Evolutionary conservation across 2,329 filamentous ascomycete genomes (phyloP).

Genomic region (Xylariaceae sp.): DNA sequence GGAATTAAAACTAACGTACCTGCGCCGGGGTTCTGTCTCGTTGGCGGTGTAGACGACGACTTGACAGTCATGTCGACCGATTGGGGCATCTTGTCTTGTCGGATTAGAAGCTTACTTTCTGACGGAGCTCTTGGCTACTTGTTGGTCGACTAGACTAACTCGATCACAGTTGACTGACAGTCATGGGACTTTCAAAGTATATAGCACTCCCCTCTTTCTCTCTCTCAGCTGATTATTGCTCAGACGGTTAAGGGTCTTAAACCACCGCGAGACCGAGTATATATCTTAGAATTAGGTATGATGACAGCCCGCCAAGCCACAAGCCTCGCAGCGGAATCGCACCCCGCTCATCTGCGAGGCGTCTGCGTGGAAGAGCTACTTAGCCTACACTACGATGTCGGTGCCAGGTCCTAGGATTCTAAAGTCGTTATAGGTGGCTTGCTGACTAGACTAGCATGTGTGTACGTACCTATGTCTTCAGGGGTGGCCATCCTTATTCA

Average conservation of each 20-base stretch:
- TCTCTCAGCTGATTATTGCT: constrained; percentile 3
- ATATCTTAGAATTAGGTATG: constrained; percentile 19
- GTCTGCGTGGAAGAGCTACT: constrained; percentile 5
- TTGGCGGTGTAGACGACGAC: constrained; percentile 15
- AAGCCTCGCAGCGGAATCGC: constrained; percentile 8
- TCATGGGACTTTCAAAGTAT: constrained; percentile 2
- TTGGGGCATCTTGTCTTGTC: constrained; percentile 22
- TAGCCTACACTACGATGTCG: constrained; percentile 13
- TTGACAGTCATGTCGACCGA: constrained; percentile 21
- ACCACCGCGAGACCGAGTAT: constrained; percentile 8
- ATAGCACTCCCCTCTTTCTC: constrained; percentile 1
- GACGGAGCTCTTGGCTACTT: constrained; percentile 4
- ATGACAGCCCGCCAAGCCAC: constrained; percentile 11
- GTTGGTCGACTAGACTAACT: not conserved
- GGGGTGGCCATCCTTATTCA: too few relatives aligned
- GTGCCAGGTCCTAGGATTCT: constrained; percentile 9
- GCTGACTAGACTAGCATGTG: constrained; percentile 7
- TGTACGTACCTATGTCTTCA: too few relatives aligned
- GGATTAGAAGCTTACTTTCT: not conserved
- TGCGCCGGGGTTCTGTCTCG: constrained; percentile 26
- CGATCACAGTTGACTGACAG: not conserved
- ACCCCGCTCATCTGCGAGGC: constrained; percentile 15
- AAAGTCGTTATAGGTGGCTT: constrained; percentile 23
- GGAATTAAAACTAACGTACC: constrained; percentile 15
- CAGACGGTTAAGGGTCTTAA: constrained; percentile 1